Evolutionary conservation across 2,329 filamentous ascomycete species (phyloP).

Genomic region (Venturia effusa): DNA sequence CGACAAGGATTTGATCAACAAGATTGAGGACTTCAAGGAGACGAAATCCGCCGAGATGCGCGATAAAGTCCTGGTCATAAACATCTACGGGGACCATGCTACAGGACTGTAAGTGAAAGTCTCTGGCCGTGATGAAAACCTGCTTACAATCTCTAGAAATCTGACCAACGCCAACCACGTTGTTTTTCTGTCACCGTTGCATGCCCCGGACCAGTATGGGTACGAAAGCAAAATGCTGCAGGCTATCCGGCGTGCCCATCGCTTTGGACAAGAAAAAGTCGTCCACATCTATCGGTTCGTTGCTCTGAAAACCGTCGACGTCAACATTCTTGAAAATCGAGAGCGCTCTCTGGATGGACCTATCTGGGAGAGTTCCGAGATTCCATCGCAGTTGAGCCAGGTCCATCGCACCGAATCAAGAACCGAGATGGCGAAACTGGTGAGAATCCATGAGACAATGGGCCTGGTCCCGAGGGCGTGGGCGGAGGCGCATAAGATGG

Average conservation of each 20-base stretch:
- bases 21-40: not conserved
- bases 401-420: not conserved
- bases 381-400: not conserved
- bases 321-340: constrained; percentile 35
- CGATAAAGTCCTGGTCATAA: constrained; percentile 42
- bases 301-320: constrained; percentile 57
- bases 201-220: constrained; percentile 38
- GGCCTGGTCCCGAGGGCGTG: not conserved
- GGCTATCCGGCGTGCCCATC: constrained; percentile 48
- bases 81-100: constrained; percentile 45
- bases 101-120: constrained; percentile 44
- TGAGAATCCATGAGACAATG: not conserved
- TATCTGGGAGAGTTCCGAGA: not conserved
- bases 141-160: constrained; percentile 35
- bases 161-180: constrained; percentile 53
- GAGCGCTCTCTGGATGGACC: constrained; percentile 16
- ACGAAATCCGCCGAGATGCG: not conserved
- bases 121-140: constrained; percentile 3
- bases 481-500: not conserved
- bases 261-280: constrained; percentile 45
- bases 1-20: not conserved
- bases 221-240: constrained; percentile 52
- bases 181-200: constrained; percentile 49
- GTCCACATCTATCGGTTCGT: constrained; percentile 63
- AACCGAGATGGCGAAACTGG: not conserved